A percentile compares a stretch with the other conserved stretches of the same genome.
These are phyloP conservation scores for Pseudisothecium myosuroides DNA, from an alignment of 225 moss, liverwort and hornwort species.

Conservation along the genomic window DNA sequence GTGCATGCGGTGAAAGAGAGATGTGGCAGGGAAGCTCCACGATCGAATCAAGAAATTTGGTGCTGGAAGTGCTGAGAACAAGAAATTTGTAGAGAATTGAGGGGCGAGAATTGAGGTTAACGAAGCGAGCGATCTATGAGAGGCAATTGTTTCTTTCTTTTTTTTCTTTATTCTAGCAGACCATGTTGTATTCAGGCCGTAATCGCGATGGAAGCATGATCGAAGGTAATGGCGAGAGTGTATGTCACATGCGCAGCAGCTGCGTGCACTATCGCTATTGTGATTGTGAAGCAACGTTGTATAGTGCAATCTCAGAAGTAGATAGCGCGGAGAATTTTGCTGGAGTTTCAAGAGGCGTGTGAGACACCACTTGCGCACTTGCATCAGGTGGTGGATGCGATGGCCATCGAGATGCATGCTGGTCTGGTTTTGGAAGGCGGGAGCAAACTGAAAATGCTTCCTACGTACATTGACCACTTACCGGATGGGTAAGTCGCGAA, in stretches of 20 bases:
- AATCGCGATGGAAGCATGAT: slow-evolving; percentile 11
- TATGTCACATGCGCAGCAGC: slow-evolving; percentile 30
- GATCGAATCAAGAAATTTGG: neutral
- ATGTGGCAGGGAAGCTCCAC: neutral
- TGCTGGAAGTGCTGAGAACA: neutral
- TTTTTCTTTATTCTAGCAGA: neutral
- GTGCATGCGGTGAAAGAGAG: neutral
- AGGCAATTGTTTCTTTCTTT: neutral
- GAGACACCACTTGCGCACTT: slow-evolving; percentile 36
- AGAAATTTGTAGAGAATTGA: neutral
- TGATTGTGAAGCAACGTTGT: slow-evolving; percentile 9
- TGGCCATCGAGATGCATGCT: slow-evolving; percentile 59
- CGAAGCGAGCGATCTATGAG: neutral
- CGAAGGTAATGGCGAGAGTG: slow-evolving; percentile 18
- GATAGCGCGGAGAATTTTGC: slow-evolving; percentile 17
- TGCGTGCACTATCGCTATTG: slow-evolving; percentile 23
- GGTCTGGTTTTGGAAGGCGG: slow-evolving; percentile 57
- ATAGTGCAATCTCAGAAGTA: slow-evolving; percentile 16
- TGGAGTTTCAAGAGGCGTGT: slow-evolving; percentile 39
- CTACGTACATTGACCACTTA: slow-evolving; percentile 47
- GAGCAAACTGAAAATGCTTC: slow-evolving; percentile 65
- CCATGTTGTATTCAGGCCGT: neutral
- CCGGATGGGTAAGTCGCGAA: slow-evolving; percentile 32
- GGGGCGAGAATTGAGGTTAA: neutral
- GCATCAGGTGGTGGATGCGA: slow-evolving; percentile 43